These are phyloP conservation scores for Syzygium malaccense DNA, from an alignment of 441 rosid species.

Conservation along the genomic window DNA sequence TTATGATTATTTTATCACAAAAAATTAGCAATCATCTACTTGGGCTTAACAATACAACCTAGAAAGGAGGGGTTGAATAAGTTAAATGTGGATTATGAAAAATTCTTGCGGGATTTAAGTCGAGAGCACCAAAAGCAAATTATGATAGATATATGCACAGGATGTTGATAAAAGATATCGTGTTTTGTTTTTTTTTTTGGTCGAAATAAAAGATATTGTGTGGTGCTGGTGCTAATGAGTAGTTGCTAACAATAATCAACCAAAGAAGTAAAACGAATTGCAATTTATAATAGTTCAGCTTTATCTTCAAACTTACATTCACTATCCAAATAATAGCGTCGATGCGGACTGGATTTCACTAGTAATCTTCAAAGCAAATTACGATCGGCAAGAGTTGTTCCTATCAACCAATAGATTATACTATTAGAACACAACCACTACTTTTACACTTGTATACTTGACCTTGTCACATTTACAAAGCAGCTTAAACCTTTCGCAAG, in stretches of 20 bases:
- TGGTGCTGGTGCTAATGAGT: neutral
- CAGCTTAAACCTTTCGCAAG: neutral
- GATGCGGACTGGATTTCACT: rapidly evolving
- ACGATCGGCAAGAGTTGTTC: neutral
- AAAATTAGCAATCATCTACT: neutral
- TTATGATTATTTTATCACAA: neutral
- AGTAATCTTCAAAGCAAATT: neutral
- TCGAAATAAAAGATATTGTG: neutral
- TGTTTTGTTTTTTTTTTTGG: too few relatives aligned
- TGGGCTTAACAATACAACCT: neutral
- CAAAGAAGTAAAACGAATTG: neutral
- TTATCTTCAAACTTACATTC: neutral
- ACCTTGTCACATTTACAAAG: neutral
- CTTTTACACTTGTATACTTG: neutral
- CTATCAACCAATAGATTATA: neutral
- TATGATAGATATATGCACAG: neutral
- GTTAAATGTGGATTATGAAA: neutral
- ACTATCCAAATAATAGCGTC: neutral
- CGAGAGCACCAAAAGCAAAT: neutral
- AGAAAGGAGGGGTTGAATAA: neutral
- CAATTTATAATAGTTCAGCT: neutral
- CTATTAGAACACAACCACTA: neutral
- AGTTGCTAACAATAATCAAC: neutral
- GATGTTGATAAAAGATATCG: neutral
- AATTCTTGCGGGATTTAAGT: neutral